Percentiles rank a stretch among this genome's conserved stretches.
Conservation (phyloP, 805 yeast genomes). For the Sungouiella blattae region DNA sequence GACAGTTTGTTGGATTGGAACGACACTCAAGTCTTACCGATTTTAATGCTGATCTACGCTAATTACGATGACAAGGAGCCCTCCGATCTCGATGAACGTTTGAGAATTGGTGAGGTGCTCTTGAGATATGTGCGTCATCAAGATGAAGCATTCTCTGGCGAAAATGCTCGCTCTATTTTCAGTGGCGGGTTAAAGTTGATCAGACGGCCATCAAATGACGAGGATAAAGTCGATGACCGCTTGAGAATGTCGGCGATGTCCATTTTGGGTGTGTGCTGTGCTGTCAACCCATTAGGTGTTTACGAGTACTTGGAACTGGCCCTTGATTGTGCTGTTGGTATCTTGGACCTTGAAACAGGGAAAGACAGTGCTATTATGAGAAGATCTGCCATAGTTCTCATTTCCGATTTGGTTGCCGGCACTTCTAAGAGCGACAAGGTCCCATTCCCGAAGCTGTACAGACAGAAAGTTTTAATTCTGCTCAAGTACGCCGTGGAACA, state of each 20-base stretch:
- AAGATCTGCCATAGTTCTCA: slow-evolving; percentile 68
- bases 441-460: slow-evolving; percentile 49
- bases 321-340: slow-evolving; percentile 75
- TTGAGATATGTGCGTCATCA: slow-evolving; percentile 51
- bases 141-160: slow-evolving; percentile 48
- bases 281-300: slow-evolving; percentile 54
- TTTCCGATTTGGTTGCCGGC: slow-evolving; percentile 56
- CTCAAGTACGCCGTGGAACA: slow-evolving; percentile 44
- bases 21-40: slow-evolving; percentile 31
- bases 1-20: slow-evolving; percentile 53
- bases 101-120: slow-evolving; percentile 81
- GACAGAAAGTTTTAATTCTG: slow-evolving; percentile 36
- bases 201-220: slow-evolving; percentile 18
- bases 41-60: slow-evolving; percentile 38
- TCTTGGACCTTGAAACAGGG: slow-evolving; percentile 55
- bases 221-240: slow-evolving; percentile 48
- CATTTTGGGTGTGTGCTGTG: slow-evolving; percentile 68
- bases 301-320: slow-evolving; percentile 47
- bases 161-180: slow-evolving; percentile 40
- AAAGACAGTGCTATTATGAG: slow-evolving; percentile 56
- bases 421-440: slow-evolving; percentile 44
- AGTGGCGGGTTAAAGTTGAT: slow-evolving; percentile 40
- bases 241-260: slow-evolving; percentile 87
- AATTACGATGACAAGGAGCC: slow-evolving; percentile 4
- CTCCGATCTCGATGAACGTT: slow-evolving; percentile 56